These are phyloP conservation scores for Ganoderma resinaceum DNA, from an alignment of 1,284 basidiomycete genomes.

Conservation along the genomic window DNA sequence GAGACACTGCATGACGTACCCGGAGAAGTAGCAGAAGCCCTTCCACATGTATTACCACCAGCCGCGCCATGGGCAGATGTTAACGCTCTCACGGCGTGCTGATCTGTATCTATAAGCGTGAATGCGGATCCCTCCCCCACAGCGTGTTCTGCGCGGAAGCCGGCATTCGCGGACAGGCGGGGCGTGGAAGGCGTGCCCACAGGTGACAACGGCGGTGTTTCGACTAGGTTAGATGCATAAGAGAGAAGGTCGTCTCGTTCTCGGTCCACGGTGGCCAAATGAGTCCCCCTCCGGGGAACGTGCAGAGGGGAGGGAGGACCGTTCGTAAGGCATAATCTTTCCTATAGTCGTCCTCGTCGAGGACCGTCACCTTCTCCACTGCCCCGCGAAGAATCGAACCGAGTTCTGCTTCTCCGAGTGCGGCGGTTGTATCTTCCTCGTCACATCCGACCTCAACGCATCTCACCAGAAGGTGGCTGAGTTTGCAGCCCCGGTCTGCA, in stretches of 20 bases:
- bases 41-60: neutral
- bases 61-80: neutral
- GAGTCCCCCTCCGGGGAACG: neutral
- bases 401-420: neutral
- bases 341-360: slow-evolving; percentile 2
- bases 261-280: neutral
- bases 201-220: neutral
- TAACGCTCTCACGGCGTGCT: neutral
- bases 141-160: neutral
- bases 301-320: slow-evolving; percentile 3
- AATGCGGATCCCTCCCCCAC: neutral
- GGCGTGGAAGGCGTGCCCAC: neutral
- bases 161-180: neutral
- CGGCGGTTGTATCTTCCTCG: neutral
- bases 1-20: slow-evolving; percentile 1
- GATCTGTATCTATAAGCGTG: neutral
- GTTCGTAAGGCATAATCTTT: neutral
- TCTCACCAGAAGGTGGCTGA: neutral
- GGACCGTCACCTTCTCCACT: neutral
- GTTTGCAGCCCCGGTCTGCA: neutral
- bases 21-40: neutral
- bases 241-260: slow-evolving; percentile 4
- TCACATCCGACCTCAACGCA: neutral
- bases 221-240: neutral
- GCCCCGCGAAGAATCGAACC: neutral